Evolutionary conservation across 441 rosid species (phyloP), one percentile per base, ranked within the genome.

Genomic region (Erodium moschatum): DNA sequence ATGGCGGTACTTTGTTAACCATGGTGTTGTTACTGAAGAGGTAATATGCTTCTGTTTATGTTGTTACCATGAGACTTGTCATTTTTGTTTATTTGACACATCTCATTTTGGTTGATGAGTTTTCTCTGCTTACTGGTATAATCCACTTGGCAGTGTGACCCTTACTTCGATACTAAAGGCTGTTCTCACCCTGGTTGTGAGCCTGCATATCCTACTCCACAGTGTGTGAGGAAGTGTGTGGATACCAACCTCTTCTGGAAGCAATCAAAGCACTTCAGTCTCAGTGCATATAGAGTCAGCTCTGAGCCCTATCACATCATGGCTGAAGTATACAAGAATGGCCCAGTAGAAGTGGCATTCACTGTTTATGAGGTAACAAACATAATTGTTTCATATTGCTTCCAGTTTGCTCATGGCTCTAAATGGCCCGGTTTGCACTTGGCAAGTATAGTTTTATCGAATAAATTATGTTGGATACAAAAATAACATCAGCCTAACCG

Each of bases 151-250:
- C 83, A 90, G 97, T 92, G 98, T 73, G 88, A 90, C 73, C 97
- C 97, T 33, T 92, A 92, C 82, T 90, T 93, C 60, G 98, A 90
- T 66, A 76, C 77, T 67, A 83, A 62, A 21, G 97, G 98, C 64
- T 90, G 97, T 73, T 86, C 92, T 64, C 98, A 93, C 85, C 97
- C 98, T 29, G 98, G 98, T 67, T 93, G 96, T 72, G 95, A 90
- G 82, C 98, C 97, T 58, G 91, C 74, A 69, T 93, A 76, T 78
- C 91, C 91, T 54, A 92, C 98, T 60, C 96, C 98, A 13, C 86
- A 74, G 80, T 93, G 98, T 77, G 81, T 67, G 69, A 90, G 81
- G 69, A 85, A 87, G 75, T 92, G 98, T 70, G 85, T 83, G 64
- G 67, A 75, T 15, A 82, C 78, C 65, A 93, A 93, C 83, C 87